Base-by-base conservation (phyloP, 345 rosid genomes). In the Lepidium didymum region DNA sequence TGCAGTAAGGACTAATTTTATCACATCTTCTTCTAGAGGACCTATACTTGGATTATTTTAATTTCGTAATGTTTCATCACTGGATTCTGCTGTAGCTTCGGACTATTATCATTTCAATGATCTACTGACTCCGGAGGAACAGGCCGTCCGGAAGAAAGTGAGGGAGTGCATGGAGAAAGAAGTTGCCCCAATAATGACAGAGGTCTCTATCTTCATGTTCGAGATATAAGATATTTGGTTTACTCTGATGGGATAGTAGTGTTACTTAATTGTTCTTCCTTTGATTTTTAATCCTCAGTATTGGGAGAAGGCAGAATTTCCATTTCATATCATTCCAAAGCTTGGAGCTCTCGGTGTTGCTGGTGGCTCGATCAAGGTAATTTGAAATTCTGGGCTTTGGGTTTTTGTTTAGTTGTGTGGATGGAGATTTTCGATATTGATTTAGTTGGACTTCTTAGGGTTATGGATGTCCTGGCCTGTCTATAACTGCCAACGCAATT, bases 251-350 rank as follows among this genome's bases (percentile, higher is more conserved):
- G 29, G 42, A 14, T 31, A 29, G 27, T 14, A 63, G 50, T 27
- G 10, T 61, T 14, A 47, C 23, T 1, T 47, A 59, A 16, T 21
- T 14, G 21, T 46, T 37, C 49, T 43, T 59, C 7, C 3, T 67
- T 54, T 61, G 62, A 8, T 35, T 72, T 71, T 45, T 55, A 4
- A 37, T 67, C 47, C 7, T 34, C 77, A 94, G 99, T 91, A 89
- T 23, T 91, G 99, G 97, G 97, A 94, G 92, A 94, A 87, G 78
- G 99, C 97, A 14, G 92, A 86, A 67, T 94, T 94, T 75, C 97
- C 97, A 15, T 94, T 86, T 80, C 89, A 94, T 46, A 64, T 86
- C 47, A 65, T 91, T 66, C 97, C 99, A 31, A 87, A 86, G 80
- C 83, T 91, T 56, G 90, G 82, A 15, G 82, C 84, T 25, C 64